Percentiles rank a stretch among this genome's conserved stretches.
Evolutionary conservation across 1,139 yeast genomes (phyloP).

Genomic region (Diutina ranongensis): DNA sequence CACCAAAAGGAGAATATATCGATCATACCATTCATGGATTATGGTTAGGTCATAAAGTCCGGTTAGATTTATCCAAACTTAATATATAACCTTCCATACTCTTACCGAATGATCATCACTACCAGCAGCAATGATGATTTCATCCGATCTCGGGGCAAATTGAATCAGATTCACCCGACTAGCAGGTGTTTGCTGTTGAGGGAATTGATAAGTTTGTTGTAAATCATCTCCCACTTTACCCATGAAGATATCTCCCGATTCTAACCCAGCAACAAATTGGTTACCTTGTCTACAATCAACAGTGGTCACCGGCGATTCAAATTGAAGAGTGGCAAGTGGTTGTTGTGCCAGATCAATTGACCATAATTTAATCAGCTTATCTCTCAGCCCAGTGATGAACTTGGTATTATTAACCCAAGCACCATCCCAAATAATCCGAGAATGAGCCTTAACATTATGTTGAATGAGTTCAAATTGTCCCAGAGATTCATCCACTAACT

Average conservation of each 20-base stretch:
- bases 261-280: conserved; percentile 2
- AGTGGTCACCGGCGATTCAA: conserved; percentile 47
- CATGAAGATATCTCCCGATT: background rate
- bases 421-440: conserved; percentile 93
- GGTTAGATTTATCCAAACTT: background rate
- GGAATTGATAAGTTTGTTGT: background rate
- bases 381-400: conserved; percentile 84
- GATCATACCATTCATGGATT: conserved; percentile 44
- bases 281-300: background rate
- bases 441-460: conserved; percentile 60
- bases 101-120: conserved; percentile 3
- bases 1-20: conserved; percentile 24
- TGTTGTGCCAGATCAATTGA: conserved; percentile 15
- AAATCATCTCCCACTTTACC: background rate
- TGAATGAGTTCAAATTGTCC: conserved; percentile 34
- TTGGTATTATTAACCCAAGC: conserved; percentile 53
- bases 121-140: conserved; percentile 2
- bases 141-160: background rate
- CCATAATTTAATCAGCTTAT: conserved; percentile 73
- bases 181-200: background rate
- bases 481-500: conserved; percentile 27
- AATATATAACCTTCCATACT: background rate
- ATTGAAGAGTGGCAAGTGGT: conserved; percentile 23
- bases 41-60: conserved; percentile 35
- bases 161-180: background rate